Evolutionary conservation across 1,284 basidiomycete genomes (phyloP), one percentile per base, ranked within the genome.

Genomic region (Rhizoctonia solani): DNA sequence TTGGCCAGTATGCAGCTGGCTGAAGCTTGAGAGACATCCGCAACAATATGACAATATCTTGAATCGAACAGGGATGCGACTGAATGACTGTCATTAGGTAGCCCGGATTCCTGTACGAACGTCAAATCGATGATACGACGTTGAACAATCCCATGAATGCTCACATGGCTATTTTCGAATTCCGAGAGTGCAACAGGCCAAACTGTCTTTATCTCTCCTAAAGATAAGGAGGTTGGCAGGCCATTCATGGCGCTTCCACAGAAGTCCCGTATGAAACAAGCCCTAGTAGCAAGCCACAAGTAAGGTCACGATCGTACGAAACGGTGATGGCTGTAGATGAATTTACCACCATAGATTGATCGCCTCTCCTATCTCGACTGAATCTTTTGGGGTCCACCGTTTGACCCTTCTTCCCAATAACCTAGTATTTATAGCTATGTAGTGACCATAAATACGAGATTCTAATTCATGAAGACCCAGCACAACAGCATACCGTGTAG

Each of bases 311-410:
- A 16, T 19, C 30, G 8, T 23, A 19, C 14, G n/a, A 30, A 46
- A 6, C 37, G 37, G 16, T 8, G 37, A 8, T 16, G 9, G 37
- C 21, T 11, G 11, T 46, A 19, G 19, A n/a, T n/a, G 47, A 1
- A 34, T 49, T 41, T 30, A 63, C 59, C 59, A 63, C 59, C 59
- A 63, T 4, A 63, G 23, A 19, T 63, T 63, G 11, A 63, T 63
- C 13, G 59, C 59, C 34, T 63, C 59, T 2, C 59, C 59, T 4
- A 63, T n/a, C 34, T 63, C 47, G 19, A 63, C 34, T 47, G 59
- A n/a, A 42, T 52, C 47, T 21, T 27, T 34, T 27, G 59, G 59
- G 8, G n/a, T 21, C 59, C 59, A 63, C 14, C 30, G 59, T 19
- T 52, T 21, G 6, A 11, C 19, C 16, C 46, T 34, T 6, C 23